These are phyloP conservation scores for Sugiyamaella xylanicola DNA, from an alignment of 1,139 yeast species.

Conservation along the genomic window DNA sequence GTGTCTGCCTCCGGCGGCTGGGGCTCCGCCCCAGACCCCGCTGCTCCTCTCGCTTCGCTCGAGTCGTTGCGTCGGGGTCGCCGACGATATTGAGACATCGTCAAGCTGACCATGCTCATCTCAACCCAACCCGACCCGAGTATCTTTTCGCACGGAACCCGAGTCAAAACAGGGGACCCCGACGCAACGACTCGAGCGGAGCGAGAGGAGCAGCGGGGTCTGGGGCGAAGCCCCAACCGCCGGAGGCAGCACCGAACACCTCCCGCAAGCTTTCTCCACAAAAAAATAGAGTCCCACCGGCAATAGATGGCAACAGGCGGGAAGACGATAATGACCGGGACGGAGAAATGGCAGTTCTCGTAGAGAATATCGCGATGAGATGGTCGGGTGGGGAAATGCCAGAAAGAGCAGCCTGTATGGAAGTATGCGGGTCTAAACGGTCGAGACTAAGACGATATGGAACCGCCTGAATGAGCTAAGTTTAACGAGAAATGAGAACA, in stretches of 20 bases:
- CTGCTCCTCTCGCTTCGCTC: neutral
- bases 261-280: no score
- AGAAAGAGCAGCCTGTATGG: neutral
- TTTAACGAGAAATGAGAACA: neutral
- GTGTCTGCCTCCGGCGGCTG: conserved; percentile 1
- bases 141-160: no score
- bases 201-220: neutral
- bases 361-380: neutral
- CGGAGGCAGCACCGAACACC: neutral
- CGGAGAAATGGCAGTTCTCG: neutral
- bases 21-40: conserved; percentile 1
- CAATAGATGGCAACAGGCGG: neutral
- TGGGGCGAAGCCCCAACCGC: neutral
- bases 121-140: no score
- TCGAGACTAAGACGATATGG: no score
- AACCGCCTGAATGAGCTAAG: neutral
- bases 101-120: neutral
- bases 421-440: neutral
- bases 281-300: no score
- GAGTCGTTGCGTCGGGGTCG: neutral
- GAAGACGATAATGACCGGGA: neutral
- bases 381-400: neutral
- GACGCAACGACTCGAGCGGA: neutral
- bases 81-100: no score
- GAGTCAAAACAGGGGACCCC: no score